phyloP scores from a whole-genome alignment of 805 yeast genomes.

The Brettanomyces bruxellensis region DNA sequence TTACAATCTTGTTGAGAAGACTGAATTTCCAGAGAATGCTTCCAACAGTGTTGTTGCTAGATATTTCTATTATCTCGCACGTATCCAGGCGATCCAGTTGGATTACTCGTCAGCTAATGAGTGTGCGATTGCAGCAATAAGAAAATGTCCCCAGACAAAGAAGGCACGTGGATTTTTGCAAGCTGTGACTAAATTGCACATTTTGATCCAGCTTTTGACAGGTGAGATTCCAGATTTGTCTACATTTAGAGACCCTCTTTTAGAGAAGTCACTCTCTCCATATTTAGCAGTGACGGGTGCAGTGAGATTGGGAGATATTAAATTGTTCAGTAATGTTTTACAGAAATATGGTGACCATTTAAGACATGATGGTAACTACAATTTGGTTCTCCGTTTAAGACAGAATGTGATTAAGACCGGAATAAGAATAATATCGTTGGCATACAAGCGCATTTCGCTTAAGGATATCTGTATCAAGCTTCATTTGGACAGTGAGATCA shows the following conservation, averaged over 20 bases:
- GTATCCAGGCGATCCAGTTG: conserved; percentile 82
- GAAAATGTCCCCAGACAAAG: conserved; percentile 90
- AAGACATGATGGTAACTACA: conserved; percentile 70
- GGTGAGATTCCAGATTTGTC: conserved; percentile 94
- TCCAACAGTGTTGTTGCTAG: conserved; percentile 80
- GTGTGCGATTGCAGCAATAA: conserved; percentile 84
- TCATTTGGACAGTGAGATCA: conserved; percentile 87
- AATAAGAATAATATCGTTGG: conserved; percentile 81
- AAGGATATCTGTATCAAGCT: conserved; percentile 90
- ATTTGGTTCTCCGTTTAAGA: conserved; percentile 79
- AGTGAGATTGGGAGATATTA: conserved; percentile 85
- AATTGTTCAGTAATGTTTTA: conserved; percentile 65
- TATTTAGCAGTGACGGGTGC: conserved; percentile 85
- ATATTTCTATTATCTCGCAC: conserved; percentile 85
- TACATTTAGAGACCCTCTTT: conserved; percentile 56
- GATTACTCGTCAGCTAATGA: conserved; percentile 89
- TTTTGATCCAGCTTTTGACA: conserved; percentile 84
- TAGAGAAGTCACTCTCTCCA: conserved; percentile 60
- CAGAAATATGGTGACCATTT: conserved; percentile 51
- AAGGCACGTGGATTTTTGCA: conserved; percentile 83
- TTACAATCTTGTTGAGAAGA: conserved; percentile 78
- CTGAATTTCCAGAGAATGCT: conserved; percentile 79
- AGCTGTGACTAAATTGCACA: conserved; percentile 79
- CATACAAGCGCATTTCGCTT: conserved; percentile 84
- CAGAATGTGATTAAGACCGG: conserved; percentile 98